Base-by-base conservation (phyloP, 441 rosid genomes). In the Pelargonium citronellum region DNA sequence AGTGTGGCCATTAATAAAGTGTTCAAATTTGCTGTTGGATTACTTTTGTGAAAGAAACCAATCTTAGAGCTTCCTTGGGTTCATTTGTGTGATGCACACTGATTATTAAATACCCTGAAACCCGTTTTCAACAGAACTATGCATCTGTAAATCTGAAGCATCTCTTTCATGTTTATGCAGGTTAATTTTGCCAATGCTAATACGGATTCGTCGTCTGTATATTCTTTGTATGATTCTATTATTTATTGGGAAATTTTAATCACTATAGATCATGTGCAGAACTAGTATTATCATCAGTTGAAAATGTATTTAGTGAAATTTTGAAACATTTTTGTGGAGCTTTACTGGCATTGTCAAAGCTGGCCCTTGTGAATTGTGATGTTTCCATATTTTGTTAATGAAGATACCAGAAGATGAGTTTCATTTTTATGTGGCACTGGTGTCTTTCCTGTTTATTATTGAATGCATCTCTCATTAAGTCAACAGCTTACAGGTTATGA, bases 161-260 rank as follows among this genome's bases (percentile, higher is more conserved):
- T 89, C 87, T 87, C 83, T 89, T 91, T 89, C 89, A 73, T 89
- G 89, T 86, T 85, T 84, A 79, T 91, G 98, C 98, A 91, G 98
- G 98, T 93, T 83, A 88, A 84, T 86, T 91, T 80, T 84, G 87
- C 85, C 84, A 86, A 87, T 80, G 97, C 95, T 89, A 91, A 87
- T 80, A 80, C 78, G 91, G 96, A 85, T 88, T 77, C 79, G 89
- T 76, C 83, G 67, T 85, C 90, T 87, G 85, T 85, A 78, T 80
- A 87, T 83, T 86, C 83, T 47, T 81, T 81, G 81, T 77, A 65
- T 74, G 78, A 79, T 74, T 80, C 76, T 75, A 76, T 80, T 78
- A 69, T 74, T 76, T 77, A 61, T 16, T 53, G 60, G 71, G 75
- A 68, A 70, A 80, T 1, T 27, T 27, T 27, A 27, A 3, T 27